Conservation (phyloP, 2,329 filamentous ascomycete species). For the Tolypocladium tropicale region DNA sequence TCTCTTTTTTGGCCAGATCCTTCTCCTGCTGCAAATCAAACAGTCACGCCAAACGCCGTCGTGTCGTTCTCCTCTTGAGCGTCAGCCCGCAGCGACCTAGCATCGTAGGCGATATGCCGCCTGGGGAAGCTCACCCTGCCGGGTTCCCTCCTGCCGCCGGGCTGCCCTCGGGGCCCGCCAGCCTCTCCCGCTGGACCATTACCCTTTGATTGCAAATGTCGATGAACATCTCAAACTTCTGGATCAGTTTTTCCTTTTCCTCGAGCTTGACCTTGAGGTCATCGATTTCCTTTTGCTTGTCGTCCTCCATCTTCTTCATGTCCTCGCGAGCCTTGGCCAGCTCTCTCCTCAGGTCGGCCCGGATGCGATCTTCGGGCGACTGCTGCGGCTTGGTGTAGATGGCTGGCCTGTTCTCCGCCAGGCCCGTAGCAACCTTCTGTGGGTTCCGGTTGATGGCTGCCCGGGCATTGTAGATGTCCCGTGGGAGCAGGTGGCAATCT, state of each 20-base stretch:
- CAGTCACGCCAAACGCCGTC: not conserved
- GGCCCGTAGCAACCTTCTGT: slow-evolving; percentile 46
- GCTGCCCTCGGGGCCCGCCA: slow-evolving; percentile 23
- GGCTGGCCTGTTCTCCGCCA: slow-evolving; percentile 50
- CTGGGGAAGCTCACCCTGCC: slow-evolving; percentile 7
- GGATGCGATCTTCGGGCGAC: slow-evolving; percentile 53
- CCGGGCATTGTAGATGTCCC: slow-evolving; percentile 58
- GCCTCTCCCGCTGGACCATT: slow-evolving; percentile 49
- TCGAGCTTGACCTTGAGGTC: slow-evolving; percentile 48
- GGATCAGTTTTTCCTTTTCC: slow-evolving; percentile 52
- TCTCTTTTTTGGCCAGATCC: not conserved
- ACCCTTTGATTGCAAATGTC: slow-evolving; percentile 59
- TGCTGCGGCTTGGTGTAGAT: slow-evolving; percentile 58
- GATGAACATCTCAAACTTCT: slow-evolving; percentile 59
- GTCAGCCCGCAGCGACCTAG: not conserved
- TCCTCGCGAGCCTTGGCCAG: slow-evolving; percentile 49
- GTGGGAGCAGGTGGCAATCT: slow-evolving; percentile 50
- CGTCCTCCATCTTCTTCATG: slow-evolving; percentile 42
- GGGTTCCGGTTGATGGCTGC: slow-evolving; percentile 58
- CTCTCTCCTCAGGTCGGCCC: slow-evolving; percentile 50
- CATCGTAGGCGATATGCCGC: not conserved
- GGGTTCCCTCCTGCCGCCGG: slow-evolving; percentile 14
- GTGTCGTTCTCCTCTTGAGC: not conserved
- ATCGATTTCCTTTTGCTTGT: slow-evolving; percentile 48
- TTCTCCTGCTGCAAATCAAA: not conserved